Percentiles rank a stretch among this genome's conserved stretches.
phyloP scores from a whole-genome alignment of 495 filamentous ascomycete genomes.

The Barbatosphaeria neglecta region DNA sequence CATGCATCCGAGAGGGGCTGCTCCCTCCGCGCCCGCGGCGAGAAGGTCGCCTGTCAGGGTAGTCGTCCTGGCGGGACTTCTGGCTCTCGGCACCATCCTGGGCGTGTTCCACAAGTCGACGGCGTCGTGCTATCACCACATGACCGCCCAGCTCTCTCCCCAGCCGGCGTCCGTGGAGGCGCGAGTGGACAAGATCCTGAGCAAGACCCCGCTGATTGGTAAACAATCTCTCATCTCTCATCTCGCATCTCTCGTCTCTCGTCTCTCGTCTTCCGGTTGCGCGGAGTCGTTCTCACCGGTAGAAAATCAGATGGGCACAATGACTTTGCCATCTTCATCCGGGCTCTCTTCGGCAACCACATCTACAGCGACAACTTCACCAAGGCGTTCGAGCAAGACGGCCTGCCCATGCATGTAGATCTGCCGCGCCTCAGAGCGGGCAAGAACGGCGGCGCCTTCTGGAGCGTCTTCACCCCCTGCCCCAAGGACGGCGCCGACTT shows the following conservation, averaged over 20 bases:
- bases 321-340: conserved; percentile 69
- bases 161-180: conserved; percentile 40
- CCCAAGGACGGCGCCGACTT: conserved; percentile 61
- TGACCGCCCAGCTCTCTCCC: neutral
- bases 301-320: conserved; percentile 70
- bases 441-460: conserved; percentile 67
- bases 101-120: conserved; percentile 1
- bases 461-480: conserved; percentile 78
- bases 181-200: conserved; percentile 58
- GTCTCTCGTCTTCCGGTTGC: too few species aligned
- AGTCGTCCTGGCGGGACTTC: neutral
- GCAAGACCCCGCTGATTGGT: conserved; percentile 73
- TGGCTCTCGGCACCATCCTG: neutral
- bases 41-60: neutral
- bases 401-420: conserved; percentile 64
- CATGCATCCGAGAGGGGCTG: too few species aligned
- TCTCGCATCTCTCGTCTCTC: too few species aligned
- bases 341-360: conserved; percentile 56
- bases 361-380: conserved; percentile 70
- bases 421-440: conserved; percentile 51
- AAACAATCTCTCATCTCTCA: too few species aligned
- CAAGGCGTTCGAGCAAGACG: conserved; percentile 53
- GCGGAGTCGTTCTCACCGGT: neutral
- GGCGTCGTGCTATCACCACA: neutral
- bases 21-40: neutral